These are phyloP conservation scores for Kodamaea hsintzibuensis DNA, from an alignment of 805 yeast genomes.

Conservation along the genomic window DNA sequence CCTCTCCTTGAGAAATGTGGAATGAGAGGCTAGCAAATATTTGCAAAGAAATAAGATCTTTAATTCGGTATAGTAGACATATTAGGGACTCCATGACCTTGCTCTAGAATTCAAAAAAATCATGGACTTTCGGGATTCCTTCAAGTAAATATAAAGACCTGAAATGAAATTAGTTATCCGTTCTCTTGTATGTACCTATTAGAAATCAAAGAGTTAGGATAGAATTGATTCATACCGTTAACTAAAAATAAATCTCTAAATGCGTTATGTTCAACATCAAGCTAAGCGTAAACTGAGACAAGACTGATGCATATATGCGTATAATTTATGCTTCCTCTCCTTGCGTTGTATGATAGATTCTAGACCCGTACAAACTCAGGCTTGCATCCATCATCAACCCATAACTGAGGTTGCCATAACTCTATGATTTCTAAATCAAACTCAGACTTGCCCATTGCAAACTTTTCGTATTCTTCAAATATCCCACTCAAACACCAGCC, in stretches of 20 bases:
- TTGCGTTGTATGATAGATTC: too few relatives aligned
- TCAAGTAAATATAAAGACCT: background rate
- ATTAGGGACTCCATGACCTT: background rate
- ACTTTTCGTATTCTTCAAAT: constrained; percentile 90
- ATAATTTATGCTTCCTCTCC: too few relatives aligned
- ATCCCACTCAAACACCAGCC: constrained; percentile 94
- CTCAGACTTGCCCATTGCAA: constrained; percentile 92
- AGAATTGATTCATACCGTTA: background rate
- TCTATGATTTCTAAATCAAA: constrained; percentile 90
- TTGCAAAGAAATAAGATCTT: background rate
- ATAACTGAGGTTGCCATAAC: constrained; percentile 65
- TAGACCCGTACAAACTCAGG: constrained; percentile 64
- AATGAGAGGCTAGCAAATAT: background rate
- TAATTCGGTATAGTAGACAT: background rate
- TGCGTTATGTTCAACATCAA: too few relatives aligned
- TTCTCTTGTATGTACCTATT: too few relatives aligned
- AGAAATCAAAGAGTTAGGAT: background rate
- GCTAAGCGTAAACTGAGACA: too few relatives aligned
- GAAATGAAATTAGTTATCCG: background rate
- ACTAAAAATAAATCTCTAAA: background rate
- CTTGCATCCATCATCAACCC: constrained; percentile 45
- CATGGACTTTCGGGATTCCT: background rate
- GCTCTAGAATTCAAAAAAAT: too few relatives aligned
- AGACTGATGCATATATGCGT: too few relatives aligned
- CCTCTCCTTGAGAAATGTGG: too few relatives aligned